Base-by-base conservation (phyloP, 257 asterid genomes). In the Phtheirospermum japonicum region DNA sequence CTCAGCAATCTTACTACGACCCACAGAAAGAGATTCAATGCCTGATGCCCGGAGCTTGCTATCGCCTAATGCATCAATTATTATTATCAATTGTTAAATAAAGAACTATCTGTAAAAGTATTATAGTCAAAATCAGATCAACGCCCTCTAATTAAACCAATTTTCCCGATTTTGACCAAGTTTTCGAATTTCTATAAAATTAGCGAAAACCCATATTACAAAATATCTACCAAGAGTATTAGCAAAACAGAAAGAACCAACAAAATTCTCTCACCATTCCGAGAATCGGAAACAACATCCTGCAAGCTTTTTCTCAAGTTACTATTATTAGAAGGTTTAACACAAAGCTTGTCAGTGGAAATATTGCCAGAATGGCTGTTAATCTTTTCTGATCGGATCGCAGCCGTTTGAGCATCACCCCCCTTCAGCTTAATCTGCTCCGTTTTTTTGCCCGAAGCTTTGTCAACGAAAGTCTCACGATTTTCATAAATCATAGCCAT, bases 261-360 rank as follows among this genome's bases (percentile, higher is more conserved):
- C 16, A 49, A 45, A 43, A 45, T 70, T 43, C 42, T 30, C 71
- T 37, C 39, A 66, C 70, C 76, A 57, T 68, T 58, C 36, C 36
- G 75, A 26, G 18, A 14, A 20, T 23, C 20, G 69, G 66, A 37
- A 67, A 54, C 52, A 23, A 63, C 59, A 43, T 42, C 23, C 52
- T 48, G 13, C 61, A 16, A 12, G 26, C 33, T 57, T 60, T 33
- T 73, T 53, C 53, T 64, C 55, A 14, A 26, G 50, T 45, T 55
- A 39, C 39, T 51, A 16, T 57, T 26, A 33, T 57, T 68, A 52
- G 63, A 64, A 36, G 50, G 70, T 63, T 63, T 18, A 13, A 34
- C 17, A 7, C 5, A 14, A 33, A 20, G 13, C 36, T 32, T 56
- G 16, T 23, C 58, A 65, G 56, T 9, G 2, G 8, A 19, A 48